Conservation (phyloP, 2,329 filamentous ascomycete species). For the Metarhizium robertsii region DNA sequence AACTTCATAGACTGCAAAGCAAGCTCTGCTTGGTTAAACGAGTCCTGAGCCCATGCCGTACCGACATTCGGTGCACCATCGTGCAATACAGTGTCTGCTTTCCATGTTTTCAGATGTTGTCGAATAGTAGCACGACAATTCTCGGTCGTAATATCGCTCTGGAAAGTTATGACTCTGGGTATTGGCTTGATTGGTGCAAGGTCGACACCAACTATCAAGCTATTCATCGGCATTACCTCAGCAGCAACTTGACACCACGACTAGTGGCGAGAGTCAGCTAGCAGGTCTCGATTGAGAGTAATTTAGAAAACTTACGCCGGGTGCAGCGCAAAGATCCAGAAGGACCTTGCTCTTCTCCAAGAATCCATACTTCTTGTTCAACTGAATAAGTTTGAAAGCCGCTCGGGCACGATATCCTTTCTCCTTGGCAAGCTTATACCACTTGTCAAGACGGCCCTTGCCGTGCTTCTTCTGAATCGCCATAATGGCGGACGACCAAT, state of each 20-base stretch:
- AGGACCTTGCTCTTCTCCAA: conserved; percentile 93
- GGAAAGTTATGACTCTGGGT: conserved; percentile 86
- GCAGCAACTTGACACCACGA: conserved; percentile 96
- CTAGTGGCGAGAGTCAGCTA: conserved; percentile 26
- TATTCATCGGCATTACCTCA: conserved; percentile 85
- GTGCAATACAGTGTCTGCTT: conserved; percentile 90
- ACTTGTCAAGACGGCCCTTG: conserved; percentile 97
- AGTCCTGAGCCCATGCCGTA: conserved; percentile 96
- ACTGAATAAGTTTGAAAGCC: conserved; percentile 93
- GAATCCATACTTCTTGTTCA: conserved; percentile 99
- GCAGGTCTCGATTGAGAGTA: not conserved
- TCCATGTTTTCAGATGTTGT: conserved; percentile 88
- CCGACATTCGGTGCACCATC: conserved; percentile 97
- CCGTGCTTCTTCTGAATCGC: conserved; percentile 98
- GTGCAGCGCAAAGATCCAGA: conserved; percentile 94
- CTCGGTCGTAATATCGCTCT: conserved; percentile 95
- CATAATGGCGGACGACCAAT: conserved; percentile 42
- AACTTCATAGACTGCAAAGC: conserved; percentile 85
- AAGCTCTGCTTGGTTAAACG: conserved; percentile 93
- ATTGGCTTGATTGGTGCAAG: conserved; percentile 93
- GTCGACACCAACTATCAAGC: conserved; percentile 91
- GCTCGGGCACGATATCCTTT: conserved; percentile 94
- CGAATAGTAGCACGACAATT: conserved; percentile 88
- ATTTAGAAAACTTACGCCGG: conserved; percentile 54
- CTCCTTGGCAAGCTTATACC: conserved; percentile 97